Evolutionary conservation across 2,329 filamentous ascomycete genomes (phyloP), one percentile per base, ranked within the genome.

Genomic region (Colletotrichum eremochloae): DNA sequence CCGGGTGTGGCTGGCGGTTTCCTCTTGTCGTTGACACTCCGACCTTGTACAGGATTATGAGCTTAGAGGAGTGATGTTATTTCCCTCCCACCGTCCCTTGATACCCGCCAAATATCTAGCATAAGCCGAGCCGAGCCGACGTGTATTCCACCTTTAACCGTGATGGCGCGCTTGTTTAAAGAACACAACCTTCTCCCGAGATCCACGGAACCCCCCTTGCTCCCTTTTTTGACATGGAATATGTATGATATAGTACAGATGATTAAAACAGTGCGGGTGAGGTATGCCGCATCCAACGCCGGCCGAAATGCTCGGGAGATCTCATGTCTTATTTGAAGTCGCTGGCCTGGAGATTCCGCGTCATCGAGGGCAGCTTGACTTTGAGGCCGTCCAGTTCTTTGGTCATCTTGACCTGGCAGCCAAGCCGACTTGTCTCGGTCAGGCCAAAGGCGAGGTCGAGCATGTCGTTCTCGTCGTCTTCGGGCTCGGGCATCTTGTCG

Each of bases 301-400:
- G 29, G 52, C n/a, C 6, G 20, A 9, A 46, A 48, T 67, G 71
- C 31, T 55, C 15, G 20, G 44, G 52, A 2, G 44, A 5, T 7
- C 14, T n/a, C 18, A 15, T 5, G 40, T 42, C 38, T 82, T 46
- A 81, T 78, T 86, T 85, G 78, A 99, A 99, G 83, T 99, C 96
- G 82, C 94, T 97, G 18, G 94, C 94, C 84, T 99, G 96, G 83
- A 99, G 79, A 80, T 99, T 99, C 81, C 96, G 89, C 75, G 96
- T 98, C 95, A 98, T 98, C 48, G 91, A 91, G 15, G 96, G 96
- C 78, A 99, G 84, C 81, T 90, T 93, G 42, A 99, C 94, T 57
- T 91, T 90, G 78, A 99, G 75, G 0, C 96, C 96, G 80, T 98
- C 93, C 75, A 98, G 83, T 76, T 97, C 94, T 82, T 94, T 95